These are phyloP conservation scores for Hypomontagnella monticulosa DNA, from an alignment of 495 filamentous ascomycete species.

Conservation along the genomic window DNA sequence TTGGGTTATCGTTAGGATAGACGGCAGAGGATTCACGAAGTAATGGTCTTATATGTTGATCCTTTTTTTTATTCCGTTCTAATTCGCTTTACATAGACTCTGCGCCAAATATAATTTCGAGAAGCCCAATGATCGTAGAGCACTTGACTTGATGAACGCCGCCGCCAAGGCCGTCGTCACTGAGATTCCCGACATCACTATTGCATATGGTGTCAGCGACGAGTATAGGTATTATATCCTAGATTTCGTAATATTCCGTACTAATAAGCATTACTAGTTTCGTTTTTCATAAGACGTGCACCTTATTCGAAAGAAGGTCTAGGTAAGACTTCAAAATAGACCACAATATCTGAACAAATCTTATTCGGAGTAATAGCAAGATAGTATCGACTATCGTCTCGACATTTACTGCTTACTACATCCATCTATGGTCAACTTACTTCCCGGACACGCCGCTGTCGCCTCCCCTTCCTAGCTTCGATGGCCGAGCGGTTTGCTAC, in stretches of 20 bases:
- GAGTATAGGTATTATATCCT: conserved; percentile 74
- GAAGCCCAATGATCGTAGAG: conserved; percentile 91
- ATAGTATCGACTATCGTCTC: conserved; percentile 89
- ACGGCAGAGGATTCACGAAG: conserved; percentile 93
- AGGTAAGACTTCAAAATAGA: conserved; percentile 67
- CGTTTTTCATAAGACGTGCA: conserved; percentile 80
- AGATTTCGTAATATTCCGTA: not conserved
- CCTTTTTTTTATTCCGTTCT: conserved; percentile 10
- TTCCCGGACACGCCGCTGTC: conserved; percentile 75
- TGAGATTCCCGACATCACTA: conserved; percentile 82
- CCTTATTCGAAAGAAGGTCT: conserved; percentile 85
- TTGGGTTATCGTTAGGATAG: conserved; percentile 92
- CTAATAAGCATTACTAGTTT: conserved; percentile 67
- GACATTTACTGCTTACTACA: conserved; percentile 92
- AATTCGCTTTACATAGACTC: conserved; percentile 60
- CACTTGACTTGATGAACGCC: conserved; percentile 93
- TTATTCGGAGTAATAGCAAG: conserved; percentile 66
- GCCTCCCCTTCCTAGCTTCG: conserved; percentile 86
- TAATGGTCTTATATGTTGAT: conserved; percentile 47
- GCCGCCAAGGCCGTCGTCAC: conserved; percentile 83
- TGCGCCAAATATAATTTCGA: conserved; percentile 82
- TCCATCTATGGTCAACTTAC: conserved; percentile 78
- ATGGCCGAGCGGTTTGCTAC: conserved; percentile 90
- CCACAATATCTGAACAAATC: conserved; percentile 1
- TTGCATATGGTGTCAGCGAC: conserved; percentile 93